A percentile compares a stretch with the other conserved stretches of the same genome.
These are phyloP conservation scores for Sarcodon aspratus DNA, from an alignment of 768 basidiomycete species.

Conservation along the genomic window DNA sequence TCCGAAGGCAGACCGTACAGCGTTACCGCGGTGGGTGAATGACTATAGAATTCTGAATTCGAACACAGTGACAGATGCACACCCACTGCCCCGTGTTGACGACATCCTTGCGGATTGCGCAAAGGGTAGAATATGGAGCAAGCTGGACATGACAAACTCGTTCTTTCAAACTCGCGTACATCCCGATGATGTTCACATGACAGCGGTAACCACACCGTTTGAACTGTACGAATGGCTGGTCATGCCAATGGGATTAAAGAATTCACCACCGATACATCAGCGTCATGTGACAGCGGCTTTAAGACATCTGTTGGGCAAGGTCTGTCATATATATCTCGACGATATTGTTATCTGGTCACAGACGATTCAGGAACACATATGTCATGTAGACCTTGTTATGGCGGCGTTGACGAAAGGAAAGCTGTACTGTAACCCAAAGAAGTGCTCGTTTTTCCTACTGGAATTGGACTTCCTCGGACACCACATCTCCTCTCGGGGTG, in stretches of 20 bases:
- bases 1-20: constrained; percentile 9
- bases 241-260: constrained; percentile 29
- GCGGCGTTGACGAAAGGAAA: constrained; percentile 4
- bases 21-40: constrained; percentile 9
- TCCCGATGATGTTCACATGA: constrained; percentile 16
- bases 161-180: too few relatives aligned
- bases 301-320: too few relatives aligned
- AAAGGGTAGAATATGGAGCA: too few relatives aligned
- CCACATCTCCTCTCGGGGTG: constrained; percentile 16
- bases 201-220: constrained; percentile 25
- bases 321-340: too few relatives aligned
- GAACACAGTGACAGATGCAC: constrained; percentile 5
- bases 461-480: constrained; percentile 23
- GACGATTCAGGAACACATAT: constrained; percentile 14
- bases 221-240: constrained; percentile 30
- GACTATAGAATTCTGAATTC: constrained; percentile 9
- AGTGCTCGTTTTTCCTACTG: constrained; percentile 14
- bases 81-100: constrained; percentile 12
- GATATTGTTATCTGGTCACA: too few relatives aligned
- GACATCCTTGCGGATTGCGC: too few relatives aligned
- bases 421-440: constrained; percentile 18
- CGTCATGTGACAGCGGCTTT: too few relatives aligned
- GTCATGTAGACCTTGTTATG: constrained; percentile 11
- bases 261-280: too few relatives aligned
- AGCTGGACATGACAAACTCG: too few relatives aligned